Evolutionary conservation across 768 basidiomycete species (phyloP).

Genomic region (Collybiopsis confluens): DNA sequence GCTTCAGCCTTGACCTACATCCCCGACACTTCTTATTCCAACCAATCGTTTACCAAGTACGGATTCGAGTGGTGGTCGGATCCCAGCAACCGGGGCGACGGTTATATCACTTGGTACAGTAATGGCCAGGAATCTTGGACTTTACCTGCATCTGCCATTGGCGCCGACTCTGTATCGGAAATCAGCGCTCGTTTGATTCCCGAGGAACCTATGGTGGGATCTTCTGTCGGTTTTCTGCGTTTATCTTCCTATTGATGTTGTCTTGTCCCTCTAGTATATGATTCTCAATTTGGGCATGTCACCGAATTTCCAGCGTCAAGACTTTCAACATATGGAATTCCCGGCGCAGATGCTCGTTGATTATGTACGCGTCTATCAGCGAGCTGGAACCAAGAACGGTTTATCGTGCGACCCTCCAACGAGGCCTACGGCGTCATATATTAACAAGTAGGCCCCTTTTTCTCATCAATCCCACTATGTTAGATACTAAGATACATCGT

Average conservation of each 20-base stretch:
- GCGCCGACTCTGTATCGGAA: conserved; percentile 52
- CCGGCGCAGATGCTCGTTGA: conserved; percentile 82
- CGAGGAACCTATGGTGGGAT: conserved; percentile 89
- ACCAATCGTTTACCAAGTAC: conserved; percentile 52
- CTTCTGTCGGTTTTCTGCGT: conserved; percentile 1
- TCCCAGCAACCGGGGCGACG: conserved; percentile 57
- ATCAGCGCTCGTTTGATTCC: conserved; percentile 71
- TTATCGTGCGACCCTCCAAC: conserved; percentile 77
- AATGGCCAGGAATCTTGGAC: conserved; percentile 69
- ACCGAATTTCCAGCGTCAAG: conserved; percentile 67
- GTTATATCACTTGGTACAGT: conserved; percentile 83
- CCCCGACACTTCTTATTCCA: conserved; percentile 52
- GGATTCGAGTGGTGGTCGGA: conserved; percentile 82
- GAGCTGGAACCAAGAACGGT: conserved; percentile 60
- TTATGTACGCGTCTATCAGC: conserved; percentile 88
- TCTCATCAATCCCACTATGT: not conserved
- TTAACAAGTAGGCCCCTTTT: conserved; percentile 43
- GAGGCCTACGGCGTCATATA: conserved; percentile 80
- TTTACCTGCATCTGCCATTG: conserved; percentile 60
- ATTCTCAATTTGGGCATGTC: conserved; percentile 86
- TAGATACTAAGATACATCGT: not conserved
- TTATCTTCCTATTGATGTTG: conserved; percentile 3
- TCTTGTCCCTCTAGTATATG: conserved; percentile 54
- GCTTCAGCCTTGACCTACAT: conserved; percentile 59
- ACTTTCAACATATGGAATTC: conserved; percentile 70